Conservation (phyloP, 2,329 filamentous ascomycete genomes). For the Ceratocystis ficicola region DNA sequence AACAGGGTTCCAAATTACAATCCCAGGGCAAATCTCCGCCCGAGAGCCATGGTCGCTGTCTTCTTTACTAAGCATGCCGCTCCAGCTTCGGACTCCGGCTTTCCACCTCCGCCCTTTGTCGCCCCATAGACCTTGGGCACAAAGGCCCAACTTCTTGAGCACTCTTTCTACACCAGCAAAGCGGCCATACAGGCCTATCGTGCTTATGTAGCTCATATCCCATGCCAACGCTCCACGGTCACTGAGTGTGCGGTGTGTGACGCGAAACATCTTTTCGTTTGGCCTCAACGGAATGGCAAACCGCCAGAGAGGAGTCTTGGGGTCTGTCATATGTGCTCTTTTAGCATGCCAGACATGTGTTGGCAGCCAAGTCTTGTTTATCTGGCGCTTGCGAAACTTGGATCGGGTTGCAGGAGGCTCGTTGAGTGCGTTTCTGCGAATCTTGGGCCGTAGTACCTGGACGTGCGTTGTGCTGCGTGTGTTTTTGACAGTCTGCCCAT, state of each 20-base stretch:
- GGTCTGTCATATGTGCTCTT: constrained; percentile 73
- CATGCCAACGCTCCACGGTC: constrained; percentile 69
- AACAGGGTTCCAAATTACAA: constrained; percentile 59
- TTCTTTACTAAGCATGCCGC: constrained; percentile 41
- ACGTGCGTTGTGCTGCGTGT: not conserved
- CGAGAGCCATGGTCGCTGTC: constrained; percentile 32
- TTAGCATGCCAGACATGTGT: constrained; percentile 94
- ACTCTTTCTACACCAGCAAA: constrained; percentile 52
- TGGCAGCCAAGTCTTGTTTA: constrained; percentile 84
- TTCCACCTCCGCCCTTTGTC: constrained; percentile 60
- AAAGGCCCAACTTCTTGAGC: constrained; percentile 52
- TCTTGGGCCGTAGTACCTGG: constrained; percentile 42
- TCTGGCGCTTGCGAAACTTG: constrained; percentile 74
- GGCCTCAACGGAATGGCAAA: constrained; percentile 77
- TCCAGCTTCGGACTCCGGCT: constrained; percentile 38
- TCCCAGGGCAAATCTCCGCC: constrained; percentile 57
- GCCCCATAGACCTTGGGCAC: constrained; percentile 49
- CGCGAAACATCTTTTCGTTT: constrained; percentile 78
- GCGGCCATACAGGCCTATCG: constrained; percentile 62
- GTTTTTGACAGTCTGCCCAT: not conserved
- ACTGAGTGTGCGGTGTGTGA: constrained; percentile 68
- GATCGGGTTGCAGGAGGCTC: constrained; percentile 42
- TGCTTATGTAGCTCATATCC: constrained; percentile 92
- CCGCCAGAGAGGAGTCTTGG: constrained; percentile 71
- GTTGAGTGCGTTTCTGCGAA: constrained; percentile 58